Base-by-base conservation (phyloP, 78 protist genomes). In the Thecamonas trahens region DNA sequence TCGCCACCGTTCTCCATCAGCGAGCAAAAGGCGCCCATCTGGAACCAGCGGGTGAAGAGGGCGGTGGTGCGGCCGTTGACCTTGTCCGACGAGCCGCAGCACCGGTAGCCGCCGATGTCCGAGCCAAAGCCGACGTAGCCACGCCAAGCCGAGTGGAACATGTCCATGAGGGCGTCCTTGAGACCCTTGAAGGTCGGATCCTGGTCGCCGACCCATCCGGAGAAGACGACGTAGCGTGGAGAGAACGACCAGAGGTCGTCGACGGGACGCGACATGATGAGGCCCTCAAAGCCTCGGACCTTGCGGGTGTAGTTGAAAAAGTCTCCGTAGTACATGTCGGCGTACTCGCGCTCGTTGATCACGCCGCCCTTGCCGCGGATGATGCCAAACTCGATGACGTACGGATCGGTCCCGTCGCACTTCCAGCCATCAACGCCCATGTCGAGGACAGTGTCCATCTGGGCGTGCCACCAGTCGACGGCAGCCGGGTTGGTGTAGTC, bases 1-100 rank as follows among this genome's bases (percentile, higher is more conserved):
- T 32, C 53, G 22, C 68, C 68, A 8, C 68, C 68, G 53, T 63
- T 63, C 53, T 63, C 68, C 40, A 63, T 39, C 32, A 63, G 34
- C 39, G 68, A 50, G 28, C 2, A 2, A 35, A 63, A 35, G 14
- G 68, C 68, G 22, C 53, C 40, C 29, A 63, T 2, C 53, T 63
- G 68, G 28, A 9, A 7, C 68, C 68, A 63, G 29, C 68, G 49
- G 17, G 11, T 39, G 47, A 63, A 35, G 18, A 63, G 53, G 20
- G 4, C 34, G 31, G 11, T 63, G 14, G 57, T 4, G 37, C 68
- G 29, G 44, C 68, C 68, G 20, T 9, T 13, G 38, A 34, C 11
- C 11, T 28, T 6, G 31, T 7, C n/a, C 60, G 15, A 15, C 31
- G 15, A 6, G n/a, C 11, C 11, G 58, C 58, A 3, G 8, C 3